Conservation (phyloP, 2,329 filamentous ascomycete species). For the Bipolaris victoriae region DNA sequence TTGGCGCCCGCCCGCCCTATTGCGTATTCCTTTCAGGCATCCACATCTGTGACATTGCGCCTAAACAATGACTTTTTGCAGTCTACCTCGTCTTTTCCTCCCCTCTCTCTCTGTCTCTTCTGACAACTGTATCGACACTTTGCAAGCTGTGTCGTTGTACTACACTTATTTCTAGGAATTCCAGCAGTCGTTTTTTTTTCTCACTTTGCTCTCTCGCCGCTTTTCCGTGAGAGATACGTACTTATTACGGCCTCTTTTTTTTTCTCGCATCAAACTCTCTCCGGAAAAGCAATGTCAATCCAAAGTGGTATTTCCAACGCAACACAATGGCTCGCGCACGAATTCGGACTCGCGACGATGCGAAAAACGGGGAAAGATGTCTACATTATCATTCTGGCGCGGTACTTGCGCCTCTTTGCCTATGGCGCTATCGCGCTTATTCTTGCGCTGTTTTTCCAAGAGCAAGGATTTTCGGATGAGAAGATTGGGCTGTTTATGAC, state of each 20-base stretch:
- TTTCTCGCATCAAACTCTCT: neutral
- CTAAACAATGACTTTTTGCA: neutral
- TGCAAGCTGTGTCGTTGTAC: neutral
- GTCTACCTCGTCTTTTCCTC: neutral
- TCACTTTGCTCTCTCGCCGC: neutral
- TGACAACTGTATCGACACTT: neutral
- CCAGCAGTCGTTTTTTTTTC: neutral
- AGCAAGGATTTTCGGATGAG: slow-evolving; percentile 44
- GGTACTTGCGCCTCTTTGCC: slow-evolving; percentile 46
- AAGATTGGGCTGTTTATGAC: slow-evolving; percentile 52
- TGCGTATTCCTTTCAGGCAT: slow-evolving; percentile 22
- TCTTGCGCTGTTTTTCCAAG: slow-evolving; percentile 46
- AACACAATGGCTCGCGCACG: slow-evolving; percentile 32
- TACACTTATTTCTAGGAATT: neutral
- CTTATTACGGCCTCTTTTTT: no score
- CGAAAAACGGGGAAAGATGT: slow-evolving; percentile 35
- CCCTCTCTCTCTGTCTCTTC: neutral
- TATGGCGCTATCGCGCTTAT: slow-evolving; percentile 48
- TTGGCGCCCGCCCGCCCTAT: slow-evolving; percentile 8
- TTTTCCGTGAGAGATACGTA: slow-evolving; percentile 11
- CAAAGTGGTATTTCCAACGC: slow-evolving; percentile 11
- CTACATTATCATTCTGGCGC: slow-evolving; percentile 45
- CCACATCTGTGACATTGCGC: neutral
- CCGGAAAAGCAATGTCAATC: slow-evolving; percentile 25
- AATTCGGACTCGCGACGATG: slow-evolving; percentile 42